These are phyloP conservation scores for Blastobotrys proliferans DNA, from an alignment of 1,139 yeast species.

Conservation along the genomic window DNA sequence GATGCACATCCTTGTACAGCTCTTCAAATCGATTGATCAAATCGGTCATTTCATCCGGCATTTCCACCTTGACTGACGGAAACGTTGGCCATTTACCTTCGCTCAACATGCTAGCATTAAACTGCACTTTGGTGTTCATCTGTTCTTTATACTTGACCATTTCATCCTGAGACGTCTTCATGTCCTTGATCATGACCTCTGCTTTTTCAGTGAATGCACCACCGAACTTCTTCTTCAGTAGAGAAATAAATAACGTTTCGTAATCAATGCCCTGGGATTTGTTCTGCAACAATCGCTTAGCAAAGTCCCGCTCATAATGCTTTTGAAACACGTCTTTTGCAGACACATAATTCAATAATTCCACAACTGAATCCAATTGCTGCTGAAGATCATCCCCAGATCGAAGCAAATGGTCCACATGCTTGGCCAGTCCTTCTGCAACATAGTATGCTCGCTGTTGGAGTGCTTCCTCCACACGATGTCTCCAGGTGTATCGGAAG, in stretches of 20 bases:
- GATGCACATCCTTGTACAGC: conserved; percentile 21
- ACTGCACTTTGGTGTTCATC: conserved; percentile 19
- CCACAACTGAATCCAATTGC: conserved; percentile 4
- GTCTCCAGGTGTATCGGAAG: conserved; percentile 21
- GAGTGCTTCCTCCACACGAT: conserved; percentile 26
- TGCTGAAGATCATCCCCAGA: background rate
- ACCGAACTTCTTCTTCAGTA: conserved; percentile 35
- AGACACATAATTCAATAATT: conserved; percentile 14
- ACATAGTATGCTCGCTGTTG: conserved; percentile 21
- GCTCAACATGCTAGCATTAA: conserved; percentile 32
- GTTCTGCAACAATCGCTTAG: conserved; percentile 35
- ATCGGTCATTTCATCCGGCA: conserved; percentile 27
- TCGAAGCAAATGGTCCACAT: conserved; percentile 33
- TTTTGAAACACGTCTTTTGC: conserved; percentile 37
- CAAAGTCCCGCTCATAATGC: conserved; percentile 36
- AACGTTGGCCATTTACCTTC: conserved; percentile 34
- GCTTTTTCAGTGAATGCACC: conserved; percentile 30
- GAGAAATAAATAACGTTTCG: conserved; percentile 30
- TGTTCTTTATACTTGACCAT: background rate
- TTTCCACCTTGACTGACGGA: conserved; percentile 30
- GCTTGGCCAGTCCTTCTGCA: conserved; percentile 32
- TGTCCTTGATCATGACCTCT: conserved; percentile 37
- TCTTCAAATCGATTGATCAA: conserved; percentile 25
- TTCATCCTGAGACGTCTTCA: conserved; percentile 26
- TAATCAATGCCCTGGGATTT: conserved; percentile 27